These are phyloP conservation scores for Colletotrichum euphorbiae DNA, from an alignment of 2,329 filamentous ascomycete genomes.

Conservation along the genomic window DNA sequence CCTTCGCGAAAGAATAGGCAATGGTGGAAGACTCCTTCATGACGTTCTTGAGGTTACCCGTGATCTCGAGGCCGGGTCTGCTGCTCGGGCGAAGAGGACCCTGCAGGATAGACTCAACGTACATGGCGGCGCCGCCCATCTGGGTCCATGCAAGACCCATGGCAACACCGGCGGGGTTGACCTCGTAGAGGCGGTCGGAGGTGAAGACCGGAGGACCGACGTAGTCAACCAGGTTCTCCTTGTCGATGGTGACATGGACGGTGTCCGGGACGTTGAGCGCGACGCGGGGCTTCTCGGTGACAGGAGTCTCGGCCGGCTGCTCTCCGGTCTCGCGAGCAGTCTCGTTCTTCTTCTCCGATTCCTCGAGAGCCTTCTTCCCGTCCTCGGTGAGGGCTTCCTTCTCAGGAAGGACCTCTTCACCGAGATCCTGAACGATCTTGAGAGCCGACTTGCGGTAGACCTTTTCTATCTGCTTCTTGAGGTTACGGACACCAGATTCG, in stretches of 20 bases:
- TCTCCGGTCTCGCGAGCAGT: constrained; percentile 60
- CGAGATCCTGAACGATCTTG: constrained; percentile 95
- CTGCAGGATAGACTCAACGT: constrained; percentile 96
- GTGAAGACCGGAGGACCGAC: constrained; percentile 97
- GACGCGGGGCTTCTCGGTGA: constrained; percentile 73
- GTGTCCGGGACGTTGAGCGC: constrained; percentile 85
- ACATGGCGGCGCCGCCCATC: constrained; percentile 95
- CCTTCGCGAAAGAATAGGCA: constrained; percentile 96
- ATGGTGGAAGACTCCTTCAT: constrained; percentile 99
- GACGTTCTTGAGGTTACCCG: constrained; percentile 92
- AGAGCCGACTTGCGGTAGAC: constrained; percentile 97
- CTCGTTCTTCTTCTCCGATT: constrained; percentile 75
- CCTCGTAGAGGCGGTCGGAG: constrained; percentile 93
- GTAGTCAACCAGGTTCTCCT: constrained; percentile 94
- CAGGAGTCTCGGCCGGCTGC: constrained; percentile 44
- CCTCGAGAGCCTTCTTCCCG: constrained; percentile 81
- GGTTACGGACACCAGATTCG: constrained; percentile 94
- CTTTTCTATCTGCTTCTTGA: constrained; percentile 99
- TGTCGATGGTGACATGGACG: constrained; percentile 87
- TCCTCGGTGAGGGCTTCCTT: constrained; percentile 86
- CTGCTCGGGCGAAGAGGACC: constrained; percentile 79
- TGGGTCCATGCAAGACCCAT: constrained; percentile 99
- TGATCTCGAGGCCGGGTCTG: constrained; percentile 85
- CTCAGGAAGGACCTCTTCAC: constrained; percentile 85
- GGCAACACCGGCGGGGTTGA: constrained; percentile 90